These are phyloP conservation scores for Calycina marina DNA, from an alignment of 2,329 filamentous ascomycete genomes.

Conservation along the genomic window DNA sequence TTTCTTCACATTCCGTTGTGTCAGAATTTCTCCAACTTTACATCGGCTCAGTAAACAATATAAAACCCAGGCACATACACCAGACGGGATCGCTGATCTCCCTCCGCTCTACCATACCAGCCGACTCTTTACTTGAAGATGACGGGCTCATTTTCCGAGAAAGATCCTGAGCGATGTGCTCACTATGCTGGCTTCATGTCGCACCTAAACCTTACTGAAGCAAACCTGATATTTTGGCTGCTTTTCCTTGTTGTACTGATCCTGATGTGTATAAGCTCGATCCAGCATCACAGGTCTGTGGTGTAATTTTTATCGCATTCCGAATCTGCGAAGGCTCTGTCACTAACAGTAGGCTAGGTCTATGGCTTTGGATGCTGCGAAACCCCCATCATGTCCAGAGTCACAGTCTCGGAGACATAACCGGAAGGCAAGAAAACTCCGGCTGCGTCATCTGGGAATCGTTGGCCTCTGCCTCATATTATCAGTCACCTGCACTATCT, in stretches of 20 bases:
- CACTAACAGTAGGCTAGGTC: not conserved
- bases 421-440: not conserved
- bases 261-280: constrained; percentile 11
- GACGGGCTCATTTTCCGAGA: not conserved
- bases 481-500: constrained; percentile 30
- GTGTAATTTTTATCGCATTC: too few species aligned
- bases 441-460: not conserved
- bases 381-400: not conserved
- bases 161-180: constrained; percentile 16
- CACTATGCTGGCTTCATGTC: constrained; percentile 29
- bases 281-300: not conserved
- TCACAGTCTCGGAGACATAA: not conserved
- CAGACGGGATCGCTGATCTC: too few species aligned
- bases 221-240: constrained; percentile 30
- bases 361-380: not conserved
- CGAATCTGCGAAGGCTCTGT: too few species aligned
- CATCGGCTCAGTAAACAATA: too few species aligned
- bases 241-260: constrained; percentile 27
- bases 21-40: too few species aligned
- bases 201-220: constrained; percentile 26
- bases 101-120: too few species aligned
- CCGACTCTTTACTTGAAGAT: not conserved
- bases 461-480: constrained; percentile 22
- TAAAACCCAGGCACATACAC: too few species aligned
- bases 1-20: too few species aligned